A percentile compares a stretch with the other conserved stretches of the same genome.
Evolutionary conservation across 2,329 filamentous ascomycete genomes (phyloP).

Genomic region (Aspergillus pseudoterreus): DNA sequence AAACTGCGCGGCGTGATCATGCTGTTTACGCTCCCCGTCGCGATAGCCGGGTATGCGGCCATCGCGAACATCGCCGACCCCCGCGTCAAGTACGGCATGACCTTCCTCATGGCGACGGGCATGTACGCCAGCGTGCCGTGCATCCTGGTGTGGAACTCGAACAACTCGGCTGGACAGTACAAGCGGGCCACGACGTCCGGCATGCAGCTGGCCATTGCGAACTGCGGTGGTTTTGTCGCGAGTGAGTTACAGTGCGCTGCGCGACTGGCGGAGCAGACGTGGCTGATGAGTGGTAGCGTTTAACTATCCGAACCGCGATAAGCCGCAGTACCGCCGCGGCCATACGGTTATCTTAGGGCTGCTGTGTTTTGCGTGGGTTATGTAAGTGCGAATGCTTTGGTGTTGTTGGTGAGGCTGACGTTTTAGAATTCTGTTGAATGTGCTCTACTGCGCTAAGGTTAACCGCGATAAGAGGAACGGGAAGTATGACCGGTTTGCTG

Average conservation of each 20-base stretch:
- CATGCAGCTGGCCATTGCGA: constrained; percentile 63
- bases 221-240: constrained; percentile 64
- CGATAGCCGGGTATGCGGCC: constrained; percentile 62
- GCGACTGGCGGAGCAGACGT: too few relatives aligned
- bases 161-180: constrained; percentile 67
- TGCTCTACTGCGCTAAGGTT: constrained; percentile 60
- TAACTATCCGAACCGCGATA: constrained; percentile 56
- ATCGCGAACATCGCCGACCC: constrained; percentile 55
- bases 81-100: constrained; percentile 61
- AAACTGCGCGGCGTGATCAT: constrained; percentile 59
- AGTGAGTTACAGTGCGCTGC: too few relatives aligned
- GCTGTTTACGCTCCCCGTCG: constrained; percentile 60
- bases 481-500: constrained; percentile 56
- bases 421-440: constrained; percentile 55
- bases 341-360: constrained; percentile 61
- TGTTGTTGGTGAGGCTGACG: neutral
- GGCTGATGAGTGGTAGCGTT: constrained; percentile 46
- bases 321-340: constrained; percentile 57
- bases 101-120: constrained; percentile 63
- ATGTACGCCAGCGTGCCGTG: constrained; percentile 62
- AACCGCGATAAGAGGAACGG: constrained; percentile 60
- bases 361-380: constrained; percentile 60
- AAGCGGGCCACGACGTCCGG: constrained; percentile 66
- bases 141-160: constrained; percentile 63
- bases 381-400: constrained; percentile 52